phyloP scores from a whole-genome alignment of 2,329 filamentous ascomycete genomes.

The Neofusicoccum laricinum region DNA sequence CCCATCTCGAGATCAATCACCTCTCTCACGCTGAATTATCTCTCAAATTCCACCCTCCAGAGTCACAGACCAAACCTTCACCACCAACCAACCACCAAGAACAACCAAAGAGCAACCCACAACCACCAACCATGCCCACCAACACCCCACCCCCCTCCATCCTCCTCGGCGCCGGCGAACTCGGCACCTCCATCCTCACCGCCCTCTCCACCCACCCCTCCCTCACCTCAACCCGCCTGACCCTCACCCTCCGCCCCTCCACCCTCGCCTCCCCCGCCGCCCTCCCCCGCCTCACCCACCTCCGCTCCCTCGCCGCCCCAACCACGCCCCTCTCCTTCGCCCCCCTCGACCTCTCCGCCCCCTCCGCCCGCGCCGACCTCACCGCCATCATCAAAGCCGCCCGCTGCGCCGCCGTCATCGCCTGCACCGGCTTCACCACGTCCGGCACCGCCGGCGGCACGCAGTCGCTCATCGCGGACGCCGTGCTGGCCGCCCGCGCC shows the following conservation, averaged over 20 bases:
- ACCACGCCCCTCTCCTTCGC: slow-evolving; percentile 15
- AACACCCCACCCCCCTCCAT: slow-evolving; percentile 29
- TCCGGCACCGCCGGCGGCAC: slow-evolving; percentile 44
- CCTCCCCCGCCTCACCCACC: slow-evolving; percentile 26
- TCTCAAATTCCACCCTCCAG: neutral
- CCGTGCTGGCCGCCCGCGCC: slow-evolving; percentile 49
- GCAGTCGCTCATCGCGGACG: slow-evolving; percentile 57
- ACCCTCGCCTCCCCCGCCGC: slow-evolving; percentile 37
- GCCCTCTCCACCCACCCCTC: slow-evolving; percentile 38
- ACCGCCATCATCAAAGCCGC: slow-evolving; percentile 34
- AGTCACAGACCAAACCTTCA: neutral
- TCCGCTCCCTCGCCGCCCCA: slow-evolving; percentile 18
- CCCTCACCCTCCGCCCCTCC: slow-evolving; percentile 54
- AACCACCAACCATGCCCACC: neutral
- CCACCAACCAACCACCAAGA: neutral
- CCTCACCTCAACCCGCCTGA: slow-evolving; percentile 48
- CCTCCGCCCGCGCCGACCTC: slow-evolving; percentile 29
- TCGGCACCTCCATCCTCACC: slow-evolving; percentile 56
- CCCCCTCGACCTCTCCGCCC: slow-evolving; percentile 45
- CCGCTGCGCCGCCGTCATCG: slow-evolving; percentile 55
- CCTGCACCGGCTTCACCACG: slow-evolving; percentile 60
- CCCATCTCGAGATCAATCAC: neutral
- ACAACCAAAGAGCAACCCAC: neutral
- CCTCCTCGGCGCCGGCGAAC: slow-evolving; percentile 66
- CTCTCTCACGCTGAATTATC: neutral